Conservation (phyloP, 2,329 filamentous ascomycete genomes). For the Pseudogymnoascus sp. region DNA sequence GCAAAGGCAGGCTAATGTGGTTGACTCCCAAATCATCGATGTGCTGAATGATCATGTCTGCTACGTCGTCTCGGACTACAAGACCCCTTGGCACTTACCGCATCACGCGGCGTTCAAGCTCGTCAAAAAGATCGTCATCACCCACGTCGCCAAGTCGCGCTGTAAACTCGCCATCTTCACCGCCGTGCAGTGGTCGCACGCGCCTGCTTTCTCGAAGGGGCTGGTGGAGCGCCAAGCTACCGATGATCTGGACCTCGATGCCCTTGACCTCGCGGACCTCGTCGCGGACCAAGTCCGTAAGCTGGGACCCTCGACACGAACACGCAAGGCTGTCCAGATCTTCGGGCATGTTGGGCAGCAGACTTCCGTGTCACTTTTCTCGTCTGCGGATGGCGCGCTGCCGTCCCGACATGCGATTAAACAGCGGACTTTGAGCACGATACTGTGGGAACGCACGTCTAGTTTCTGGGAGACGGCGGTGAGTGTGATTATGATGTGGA, state of each 20-base stretch:
- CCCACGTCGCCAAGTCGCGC: constrained; percentile 82
- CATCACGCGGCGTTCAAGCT: constrained; percentile 70
- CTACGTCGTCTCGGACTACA: constrained; percentile 55
- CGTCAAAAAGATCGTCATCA: constrained; percentile 86
- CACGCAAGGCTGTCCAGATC: constrained; percentile 69
- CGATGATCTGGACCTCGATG: constrained; percentile 64
- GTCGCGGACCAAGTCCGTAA: constrained; percentile 70
- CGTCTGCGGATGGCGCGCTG: constrained; percentile 33
- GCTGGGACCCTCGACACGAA: constrained; percentile 64
- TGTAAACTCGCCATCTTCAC: constrained; percentile 86
- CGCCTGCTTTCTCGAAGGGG: constrained; percentile 50
- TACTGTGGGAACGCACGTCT: constrained; percentile 64
- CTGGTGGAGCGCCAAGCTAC: constrained; percentile 64
- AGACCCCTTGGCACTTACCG: constrained; percentile 70
- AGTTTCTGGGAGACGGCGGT: constrained; percentile 68
- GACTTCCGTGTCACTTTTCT: constrained; percentile 53
- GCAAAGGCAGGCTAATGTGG: constrained; percentile 52
- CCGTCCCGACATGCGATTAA: constrained; percentile 50
- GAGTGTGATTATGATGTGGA: constrained; percentile 69
- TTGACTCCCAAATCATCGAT: constrained; percentile 82
- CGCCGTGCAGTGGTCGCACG: constrained; percentile 75
- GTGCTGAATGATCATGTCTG: constrained; percentile 66
- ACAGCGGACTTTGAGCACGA: constrained; percentile 52
- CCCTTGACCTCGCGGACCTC: constrained; percentile 65
- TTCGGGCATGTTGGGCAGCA: constrained; percentile 68